phyloP scores from a whole-genome alignment of 371 early-diverging fungal genomes.

The Haplosporangium sp. region DNA sequence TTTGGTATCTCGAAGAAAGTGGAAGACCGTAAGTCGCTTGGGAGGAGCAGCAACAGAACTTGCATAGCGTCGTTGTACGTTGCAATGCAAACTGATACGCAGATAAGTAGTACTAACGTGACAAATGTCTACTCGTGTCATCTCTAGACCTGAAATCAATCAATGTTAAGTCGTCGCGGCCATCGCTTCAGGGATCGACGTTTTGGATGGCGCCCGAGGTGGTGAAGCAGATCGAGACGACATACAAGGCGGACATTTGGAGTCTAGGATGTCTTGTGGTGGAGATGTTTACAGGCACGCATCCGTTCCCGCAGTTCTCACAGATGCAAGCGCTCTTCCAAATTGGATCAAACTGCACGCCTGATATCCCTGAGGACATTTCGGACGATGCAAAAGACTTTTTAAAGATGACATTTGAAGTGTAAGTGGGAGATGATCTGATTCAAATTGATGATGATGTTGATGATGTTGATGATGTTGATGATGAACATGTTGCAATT shows the following conservation, averaged over 20 bases:
- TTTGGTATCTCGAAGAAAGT: constrained; percentile 99
- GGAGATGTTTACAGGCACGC: constrained; percentile 95
- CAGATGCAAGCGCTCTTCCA: constrained; percentile 94
- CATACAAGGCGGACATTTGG: constrained; percentile 88
- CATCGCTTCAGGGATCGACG: constrained; percentile 90
- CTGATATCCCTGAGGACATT: constrained; percentile 81
- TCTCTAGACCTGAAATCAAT: constrained; percentile 48
- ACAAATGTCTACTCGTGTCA: not conserved
- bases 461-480: no score
- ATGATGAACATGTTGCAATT: not conserved
- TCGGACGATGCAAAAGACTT: constrained; percentile 82
- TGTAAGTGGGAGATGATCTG: constrained; percentile 57
- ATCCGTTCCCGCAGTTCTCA: constrained; percentile 93
- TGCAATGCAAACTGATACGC: not conserved
- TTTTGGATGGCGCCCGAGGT: constrained; percentile 96
- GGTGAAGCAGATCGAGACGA: constrained; percentile 83
- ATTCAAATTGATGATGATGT: no score
- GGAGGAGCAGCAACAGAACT: no score
- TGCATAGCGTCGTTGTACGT: no score
- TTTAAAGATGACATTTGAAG: constrained; percentile 79
- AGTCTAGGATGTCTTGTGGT: constrained; percentile 93
- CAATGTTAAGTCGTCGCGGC: constrained; percentile 60
- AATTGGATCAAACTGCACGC: constrained; percentile 84
- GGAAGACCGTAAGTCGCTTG: constrained; percentile 69
- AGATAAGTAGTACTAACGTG: not conserved